Evolutionary conservation across 1,284 basidiomycete genomes (phyloP), one percentile per base, ranked within the genome.

Genomic region (Rhizoctonia solani): DNA sequence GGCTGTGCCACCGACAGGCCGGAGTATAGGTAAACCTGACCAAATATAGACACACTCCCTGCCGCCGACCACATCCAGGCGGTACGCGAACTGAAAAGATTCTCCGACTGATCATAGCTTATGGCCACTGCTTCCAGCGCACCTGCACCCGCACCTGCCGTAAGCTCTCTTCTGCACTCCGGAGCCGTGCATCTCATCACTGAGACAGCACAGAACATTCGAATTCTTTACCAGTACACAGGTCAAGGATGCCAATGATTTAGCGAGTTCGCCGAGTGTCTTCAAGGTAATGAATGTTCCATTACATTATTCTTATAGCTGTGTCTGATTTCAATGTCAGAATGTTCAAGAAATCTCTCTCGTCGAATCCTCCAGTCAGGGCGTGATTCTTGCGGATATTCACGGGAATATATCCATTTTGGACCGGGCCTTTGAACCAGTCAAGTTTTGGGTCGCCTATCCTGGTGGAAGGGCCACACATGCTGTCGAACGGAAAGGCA

Each of bases 231-330:
- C 91, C 70, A 79, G 81, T 11, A 82, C 85, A 2, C 82, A 85
- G 4, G 87, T 95, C 70, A 93, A 87, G 76, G 93, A 94, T 74
- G 79, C 83, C 0, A 87, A 94, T 72, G 92, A 95, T 74, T 79
- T 90, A 5, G 83, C 84, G 0, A 86, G 82, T 66, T 79, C 87
- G 1, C 93, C 93, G 0, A 85, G 90, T 66, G 81, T 91, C 25
- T 87, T 95, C 81, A 88, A 88, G 76, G 90, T 90, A 72, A 55
- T 74, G 52, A 21, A 32, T 21, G 25, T 13, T 6, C 23, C 47
- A 14, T 14, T 42, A 29, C 19, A 59, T 37, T 66, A 16, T 52
- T 58, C 59, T 46, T 52, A 69, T 55, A 71, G 19, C 19, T 61
- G 13, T 34, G 32, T 4, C 32, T 34, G 21, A 44, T 54, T 9